Base-by-base conservation (phyloP, 768 basidiomycete species). In the Mycena belliarum region DNA sequence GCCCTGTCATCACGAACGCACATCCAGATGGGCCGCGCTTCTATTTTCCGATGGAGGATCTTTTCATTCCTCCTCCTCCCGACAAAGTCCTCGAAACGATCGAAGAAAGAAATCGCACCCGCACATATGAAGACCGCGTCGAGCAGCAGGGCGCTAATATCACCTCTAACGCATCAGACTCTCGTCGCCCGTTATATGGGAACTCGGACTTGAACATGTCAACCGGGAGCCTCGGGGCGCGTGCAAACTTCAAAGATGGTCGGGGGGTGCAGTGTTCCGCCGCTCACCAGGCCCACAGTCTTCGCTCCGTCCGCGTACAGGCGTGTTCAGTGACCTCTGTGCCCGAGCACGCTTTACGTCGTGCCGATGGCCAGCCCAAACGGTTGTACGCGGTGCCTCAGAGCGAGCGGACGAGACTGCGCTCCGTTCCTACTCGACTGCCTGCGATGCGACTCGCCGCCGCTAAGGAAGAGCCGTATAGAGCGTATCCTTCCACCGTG, bases 51-150 rank as follows among this genome's bases (percentile, higher is more conserved):
- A 16, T 35, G 24, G 57, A 52, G 1, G 52, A 53, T 7, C 50
- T 60, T 12, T 54, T n/a, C n/a, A n/a, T 60, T 10, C 59, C 59
- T 9, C 59, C 54, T 48, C 59, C 49, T 11, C 59, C 59, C 18
- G 44, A 51, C 15, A 48, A 44, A 38, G 59, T 60, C 32, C 15
- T 47, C 25, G 29, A n/a, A 0, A 42, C 48, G 49, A 15, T 56
- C 45, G 48, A 56, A 41, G 38, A 56, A 35, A 41, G 49, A 26
- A 40, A 56, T 25, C 59, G 50, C 50, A 44, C 50, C 16, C 53
- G 21, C 33, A 37, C 47, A 3, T 35, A 43, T 16, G 35, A 25
- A 20, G 52, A 41, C 7, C 59, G 49, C 44, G 23, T 40, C 29
- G 52, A 53, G 49, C 57, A 52, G 23, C 37, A 57, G 21, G 45